phyloP scores from a whole-genome alignment of 2,329 filamentous ascomycete species.

The Pestalotiopsis sp. region DNA sequence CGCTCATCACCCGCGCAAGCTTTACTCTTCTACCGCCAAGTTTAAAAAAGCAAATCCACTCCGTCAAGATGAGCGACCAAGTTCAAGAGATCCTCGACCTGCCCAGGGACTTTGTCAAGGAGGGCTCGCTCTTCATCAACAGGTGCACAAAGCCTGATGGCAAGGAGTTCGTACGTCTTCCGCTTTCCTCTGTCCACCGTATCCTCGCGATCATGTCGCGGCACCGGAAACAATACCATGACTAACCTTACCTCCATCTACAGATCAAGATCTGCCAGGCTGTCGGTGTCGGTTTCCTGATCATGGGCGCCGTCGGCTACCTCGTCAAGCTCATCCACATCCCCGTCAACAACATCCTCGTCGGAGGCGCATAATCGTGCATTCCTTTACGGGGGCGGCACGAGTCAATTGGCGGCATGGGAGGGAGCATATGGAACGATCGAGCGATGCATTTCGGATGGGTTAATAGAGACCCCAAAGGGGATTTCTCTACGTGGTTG shows the following conservation, averaged over 20 bases:
- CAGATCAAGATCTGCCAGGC: conserved; percentile 53
- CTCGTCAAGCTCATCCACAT: conserved; percentile 74
- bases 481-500: not conserved
- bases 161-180: not conserved
- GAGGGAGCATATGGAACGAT: not conserved
- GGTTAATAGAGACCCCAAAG: not conserved
- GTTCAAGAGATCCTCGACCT: conserved; percentile 30
- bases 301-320: conserved; percentile 71
- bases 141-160: conserved; percentile 57
- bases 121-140: conserved; percentile 65
- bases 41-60: not conserved
- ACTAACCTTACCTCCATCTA: not conserved
- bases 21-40: not conserved
- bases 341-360: conserved; percentile 71
- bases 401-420: not conserved
- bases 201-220: not conserved
- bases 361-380: conserved; percentile 60
- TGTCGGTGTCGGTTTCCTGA: conserved; percentile 69
- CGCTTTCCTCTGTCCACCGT: not conserved
- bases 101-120: conserved; percentile 66
- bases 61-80: conserved; percentile 16
- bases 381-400: not conserved
- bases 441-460: not conserved
- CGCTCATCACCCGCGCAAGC: conserved; percentile 8
- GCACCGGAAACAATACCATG: not conserved